Evolutionary conservation across 495 filamentous ascomycete genomes (phyloP).

Genomic region (Viridothelium virens): DNA sequence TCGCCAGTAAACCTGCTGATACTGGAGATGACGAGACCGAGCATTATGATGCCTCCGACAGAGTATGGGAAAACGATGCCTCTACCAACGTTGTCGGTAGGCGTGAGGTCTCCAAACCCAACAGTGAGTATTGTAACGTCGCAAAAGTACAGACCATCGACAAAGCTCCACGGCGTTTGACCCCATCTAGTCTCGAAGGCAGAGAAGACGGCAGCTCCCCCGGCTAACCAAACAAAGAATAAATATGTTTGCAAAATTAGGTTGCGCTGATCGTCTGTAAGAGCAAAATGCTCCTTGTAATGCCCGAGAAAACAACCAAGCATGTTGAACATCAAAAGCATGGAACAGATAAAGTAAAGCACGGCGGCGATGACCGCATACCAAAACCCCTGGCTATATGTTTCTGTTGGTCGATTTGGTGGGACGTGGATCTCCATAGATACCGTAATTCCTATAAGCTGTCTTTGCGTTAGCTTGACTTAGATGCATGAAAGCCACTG

Average conservation of each 20-base stretch:
- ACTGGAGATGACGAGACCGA: constrained; percentile 39
- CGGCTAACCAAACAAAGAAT: constrained; percentile 55
- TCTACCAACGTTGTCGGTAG: constrained; percentile 37
- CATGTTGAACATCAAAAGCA: constrained; percentile 68
- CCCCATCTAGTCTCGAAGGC: constrained; percentile 31
- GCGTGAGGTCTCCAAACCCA: constrained; percentile 55
- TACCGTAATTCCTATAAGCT: constrained; percentile 55
- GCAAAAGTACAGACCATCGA: constrained; percentile 55
- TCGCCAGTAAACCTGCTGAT: constrained; percentile 50
- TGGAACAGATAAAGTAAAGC: constrained; percentile 56
- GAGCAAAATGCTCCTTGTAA: constrained; percentile 65
- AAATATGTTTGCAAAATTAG: constrained; percentile 58
- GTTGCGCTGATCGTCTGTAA: constrained; percentile 65
- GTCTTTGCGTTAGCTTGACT: background rate
- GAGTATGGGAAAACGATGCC: constrained; percentile 40
- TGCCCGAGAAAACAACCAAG: constrained; percentile 68
- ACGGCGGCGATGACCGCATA: constrained; percentile 62
- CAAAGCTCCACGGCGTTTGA: constrained; percentile 36
- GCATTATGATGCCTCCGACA: constrained; percentile 41
- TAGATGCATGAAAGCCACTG: background rate
- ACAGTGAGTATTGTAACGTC: constrained; percentile 59
- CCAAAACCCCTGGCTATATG: constrained; percentile 71
- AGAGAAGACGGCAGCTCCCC: constrained; percentile 53
- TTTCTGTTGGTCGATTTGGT: constrained; percentile 49
- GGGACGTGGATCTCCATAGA: constrained; percentile 55